A percentile compares a stretch with the other conserved stretches of the same genome.
phyloP scores from a whole-genome alignment of 768 basidiomycete genomes.

The Termitomyces titanicus region DNA sequence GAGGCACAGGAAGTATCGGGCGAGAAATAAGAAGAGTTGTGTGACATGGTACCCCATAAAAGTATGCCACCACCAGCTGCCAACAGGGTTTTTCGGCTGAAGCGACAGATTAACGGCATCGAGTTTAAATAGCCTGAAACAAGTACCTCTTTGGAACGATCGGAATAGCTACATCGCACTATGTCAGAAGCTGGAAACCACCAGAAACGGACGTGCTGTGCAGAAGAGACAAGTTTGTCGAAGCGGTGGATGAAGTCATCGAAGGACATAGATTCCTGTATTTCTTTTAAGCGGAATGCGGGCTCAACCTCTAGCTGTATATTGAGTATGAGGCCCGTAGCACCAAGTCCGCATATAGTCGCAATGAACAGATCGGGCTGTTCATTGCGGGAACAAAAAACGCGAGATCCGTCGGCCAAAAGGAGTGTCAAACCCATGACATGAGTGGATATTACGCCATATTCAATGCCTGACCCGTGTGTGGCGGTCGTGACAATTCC shows the following conservation, averaged over 20 bases:
- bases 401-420: constrained; percentile 69
- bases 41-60: constrained; percentile 78
- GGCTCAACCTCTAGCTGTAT: constrained; percentile 77
- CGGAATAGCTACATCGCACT: constrained; percentile 68
- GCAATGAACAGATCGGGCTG: constrained; percentile 81
- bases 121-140: constrained; percentile 7
- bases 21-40: constrained; percentile 80
- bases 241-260: constrained; percentile 55
- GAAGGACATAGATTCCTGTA: constrained; percentile 59
- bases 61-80: constrained; percentile 65
- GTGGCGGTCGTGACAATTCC: constrained; percentile 93
- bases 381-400: constrained; percentile 61
- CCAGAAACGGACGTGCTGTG: constrained; percentile 91
- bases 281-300: constrained; percentile 78
- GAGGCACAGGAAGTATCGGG: constrained; percentile 57
- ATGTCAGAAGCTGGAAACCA: constrained; percentile 85
- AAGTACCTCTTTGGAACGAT: constrained; percentile 74
- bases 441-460: constrained; percentile 77
- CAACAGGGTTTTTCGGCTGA: constrained; percentile 52
- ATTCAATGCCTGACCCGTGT: constrained; percentile 84
- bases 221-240: constrained; percentile 52
- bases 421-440: constrained; percentile 75
- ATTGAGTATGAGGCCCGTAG: constrained; percentile 82
- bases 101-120: constrained; percentile 3
- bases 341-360: constrained; percentile 86